Base-by-base conservation (phyloP, 129 eudicot genomes). In the Tagetes erecta region DNA sequence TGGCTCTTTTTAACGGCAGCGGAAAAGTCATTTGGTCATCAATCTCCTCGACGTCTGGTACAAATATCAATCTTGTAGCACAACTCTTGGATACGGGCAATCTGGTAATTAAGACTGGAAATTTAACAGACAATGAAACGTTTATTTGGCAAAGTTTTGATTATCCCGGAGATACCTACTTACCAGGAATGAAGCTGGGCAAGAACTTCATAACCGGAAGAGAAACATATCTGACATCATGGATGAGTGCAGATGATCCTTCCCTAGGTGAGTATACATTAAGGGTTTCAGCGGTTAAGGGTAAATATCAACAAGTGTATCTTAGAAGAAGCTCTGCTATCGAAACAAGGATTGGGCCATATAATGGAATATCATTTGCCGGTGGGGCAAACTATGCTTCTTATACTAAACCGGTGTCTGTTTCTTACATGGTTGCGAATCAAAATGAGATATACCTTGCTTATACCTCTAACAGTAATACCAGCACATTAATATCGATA, bases 41-140 rank as follows among this genome's bases (percentile, higher is more conserved):
- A 5, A 78, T 62, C 67, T 70, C 82, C 27, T 64, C 75, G 3
- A 37, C 72, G 3, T 39, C 67, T 3, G 47, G 56, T 9, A 53
- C 53, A 47, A 45, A 36, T 62, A 42, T 36, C 49, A 64, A 31
- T 71, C 68, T 45, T 9, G 20, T 53, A 39, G 73, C 73, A 72
- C 82, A 71, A 45, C 72, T 79, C 47, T 63, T 79, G 34, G 78
- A 79, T 64, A 68, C 72, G 1, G 82, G 82, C 30, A 79, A 71
- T 72, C 66, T 79, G 40, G 78, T 79, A 31, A 53, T 71, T 3
- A 71, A 45, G 45, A 38, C 60, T 14, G 62, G 47, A 73, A 60
- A 60, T 20, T 5, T 0, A 34, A 10, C 39, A 2, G 34, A 59
- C 20, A 10, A 59, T 9, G 65, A 34, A 34, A 34, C 3, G 35